Conservation (phyloP, 116 monocot genomes). For the Phalaenopsis hybrid region DNA sequence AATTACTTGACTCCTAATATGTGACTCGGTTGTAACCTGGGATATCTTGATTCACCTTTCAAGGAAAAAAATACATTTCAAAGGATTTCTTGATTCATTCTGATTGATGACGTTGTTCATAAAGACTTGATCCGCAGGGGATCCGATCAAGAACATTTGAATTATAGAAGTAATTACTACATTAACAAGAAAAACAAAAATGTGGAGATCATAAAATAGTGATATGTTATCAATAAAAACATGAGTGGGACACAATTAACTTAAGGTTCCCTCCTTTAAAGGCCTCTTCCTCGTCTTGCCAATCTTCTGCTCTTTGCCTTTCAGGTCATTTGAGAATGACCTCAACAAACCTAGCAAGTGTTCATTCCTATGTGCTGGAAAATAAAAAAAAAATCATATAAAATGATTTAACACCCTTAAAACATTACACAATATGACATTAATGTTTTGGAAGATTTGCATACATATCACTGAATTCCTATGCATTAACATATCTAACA, state of each 20-base stretch:
- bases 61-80: no score
- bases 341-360: constrained; percentile 55
- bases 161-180: no score
- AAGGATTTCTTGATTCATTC: no score
- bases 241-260: not conserved
- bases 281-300: constrained; percentile 80
- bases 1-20: no score
- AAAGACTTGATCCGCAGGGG: no score
- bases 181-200: not conserved
- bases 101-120: no score
- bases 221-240: not conserved
- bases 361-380: constrained; percentile 80
- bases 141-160: no score
- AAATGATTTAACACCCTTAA: not conserved
- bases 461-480: no score
- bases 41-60: no score
- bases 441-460: no score
- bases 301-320: constrained; percentile 63
- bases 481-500: no score
- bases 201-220: not conserved
- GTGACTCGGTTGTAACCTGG: no score
- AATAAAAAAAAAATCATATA: constrained; percentile 9
- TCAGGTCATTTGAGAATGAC: constrained; percentile 60
- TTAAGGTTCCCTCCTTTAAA: constrained; percentile 8
- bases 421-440: not conserved